A percentile compares a stretch with the other conserved stretches of the same genome.
These are phyloP conservation scores for Didymella segeticola DNA, from an alignment of 2,329 filamentous ascomycete genomes.

Conservation along the genomic window DNA sequence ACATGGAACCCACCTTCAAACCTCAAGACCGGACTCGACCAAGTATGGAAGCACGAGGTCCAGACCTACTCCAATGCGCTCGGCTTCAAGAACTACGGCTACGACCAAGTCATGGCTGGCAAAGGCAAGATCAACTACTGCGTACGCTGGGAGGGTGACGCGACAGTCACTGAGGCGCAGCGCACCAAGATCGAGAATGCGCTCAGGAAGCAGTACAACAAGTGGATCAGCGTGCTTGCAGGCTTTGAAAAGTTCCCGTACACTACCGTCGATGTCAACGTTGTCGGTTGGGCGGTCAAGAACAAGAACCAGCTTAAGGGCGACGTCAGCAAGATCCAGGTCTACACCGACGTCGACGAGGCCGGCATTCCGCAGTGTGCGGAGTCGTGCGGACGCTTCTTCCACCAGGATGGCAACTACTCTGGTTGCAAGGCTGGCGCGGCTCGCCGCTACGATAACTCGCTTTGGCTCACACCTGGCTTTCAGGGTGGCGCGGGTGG, in stretches of 20 bases:
- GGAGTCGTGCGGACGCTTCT: slow-evolving; percentile 53
- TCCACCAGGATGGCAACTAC: slow-evolving; percentile 55
- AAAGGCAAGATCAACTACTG: slow-evolving; percentile 52
- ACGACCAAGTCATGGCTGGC: slow-evolving; percentile 38
- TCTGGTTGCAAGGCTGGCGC: slow-evolving; percentile 49
- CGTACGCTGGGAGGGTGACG: slow-evolving; percentile 55
- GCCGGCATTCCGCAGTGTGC: slow-evolving; percentile 54
- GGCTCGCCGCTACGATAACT: slow-evolving; percentile 53
- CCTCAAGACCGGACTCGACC: slow-evolving; percentile 30
- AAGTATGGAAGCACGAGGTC: slow-evolving; percentile 37
- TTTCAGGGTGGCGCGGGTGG: slow-evolving; percentile 55
- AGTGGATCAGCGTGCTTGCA: slow-evolving; percentile 54
- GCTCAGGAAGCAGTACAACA: slow-evolving; percentile 47
- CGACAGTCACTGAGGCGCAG: slow-evolving; percentile 48
- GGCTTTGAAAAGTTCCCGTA: slow-evolving; percentile 56
- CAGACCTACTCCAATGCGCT: slow-evolving; percentile 29
- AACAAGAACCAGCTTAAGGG: slow-evolving; percentile 47
- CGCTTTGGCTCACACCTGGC: slow-evolving; percentile 58
- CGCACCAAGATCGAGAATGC: slow-evolving; percentile 48
- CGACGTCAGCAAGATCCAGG: slow-evolving; percentile 47
- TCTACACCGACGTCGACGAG: slow-evolving; percentile 53
- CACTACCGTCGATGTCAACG: slow-evolving; percentile 48
- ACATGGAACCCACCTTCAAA: slow-evolving; percentile 37
- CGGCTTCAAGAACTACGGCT: slow-evolving; percentile 42
- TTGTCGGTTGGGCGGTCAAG: slow-evolving; percentile 55